Evolutionary conservation across 208 protist species (phyloP), one percentile per base, ranked within the genome.

Genomic region (Leishmania major): DNA sequence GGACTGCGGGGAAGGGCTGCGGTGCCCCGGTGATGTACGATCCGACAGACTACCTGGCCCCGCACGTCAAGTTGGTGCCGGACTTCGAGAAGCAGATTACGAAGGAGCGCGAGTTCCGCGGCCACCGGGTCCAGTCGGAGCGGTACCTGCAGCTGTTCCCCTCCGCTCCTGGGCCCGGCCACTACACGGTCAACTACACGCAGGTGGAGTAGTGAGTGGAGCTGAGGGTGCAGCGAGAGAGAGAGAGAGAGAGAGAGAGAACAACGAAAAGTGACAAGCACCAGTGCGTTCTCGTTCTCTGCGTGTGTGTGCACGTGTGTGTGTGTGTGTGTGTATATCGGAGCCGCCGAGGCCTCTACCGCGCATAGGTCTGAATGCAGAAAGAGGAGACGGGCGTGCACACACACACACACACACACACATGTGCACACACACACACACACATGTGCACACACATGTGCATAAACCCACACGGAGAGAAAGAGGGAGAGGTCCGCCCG

Each of bases 11-110:
- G n/a, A 60, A 81, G 17, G 89, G 93, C 60, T 92, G 91, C 62
- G 93, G 93, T 17, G 89, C 93, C 31, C 77, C 83, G 19, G 85
- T 87, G 73, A 87, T 90, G 88, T 88, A 87, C 86, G 75, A 89
- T 53, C 84, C 76, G 25, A 88, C 72, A 45, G 81, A 92, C 82
- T 92, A 95, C 84, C 85, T 87, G 17, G 60, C 71, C n/a, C 74
- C 77, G 1, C 75, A 71, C n/a, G 81, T 79, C 47, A 96, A 94
- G 80, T 91, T 76, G 53, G 90, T 96, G 79, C 91, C 93, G 10
- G 60, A 93, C 66, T 96, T 96, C 79, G 93, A 94, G 67, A 93
- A 93, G 82, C 93, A 96, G 69, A 96, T 94, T 43, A 96, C 93
- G 47, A 96, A 96, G 79, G 93, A 94, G 80, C 89, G 89, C 69